Base-by-base conservation (phyloP, 2,329 filamentous ascomycete species). In the Aschersonia sp. region DNA sequence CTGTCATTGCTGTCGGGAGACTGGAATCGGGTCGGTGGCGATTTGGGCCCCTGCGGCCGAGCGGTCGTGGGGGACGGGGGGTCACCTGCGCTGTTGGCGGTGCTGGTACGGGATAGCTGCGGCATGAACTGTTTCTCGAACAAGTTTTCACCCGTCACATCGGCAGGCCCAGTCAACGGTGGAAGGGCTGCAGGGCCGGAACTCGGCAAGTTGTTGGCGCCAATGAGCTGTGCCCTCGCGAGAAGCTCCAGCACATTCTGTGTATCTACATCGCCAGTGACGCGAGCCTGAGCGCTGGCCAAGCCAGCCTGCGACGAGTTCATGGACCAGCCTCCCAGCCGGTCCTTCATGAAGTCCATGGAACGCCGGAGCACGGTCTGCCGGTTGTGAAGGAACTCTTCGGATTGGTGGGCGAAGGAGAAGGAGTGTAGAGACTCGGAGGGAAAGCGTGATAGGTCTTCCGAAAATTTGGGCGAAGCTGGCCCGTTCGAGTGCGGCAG, bases 371-470 rank as follows among this genome's bases (percentile, higher is more conserved):
- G 64, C 35, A 95, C 84, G 70, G 87, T 94, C 62, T 97, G 89
- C 47, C 92, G 83, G 62, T 79, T 95, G 62, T 95, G 86, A 48
- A 97, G 74, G 52, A 87, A 81, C 52, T 97, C 90, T 59, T 95
- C 89, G 4, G 89, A 90, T 65, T 95, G 89, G 56, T 94, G 87
- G 41, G 92, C 87, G 64, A 98, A 98, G 10, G 90, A 97, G 68
- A 98, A 98, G 2, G 92, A 98, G 65, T 98, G 92, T 44, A 98
- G 71, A 5, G 92, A 98, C 62, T 98, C 92, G 56, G 87, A 87
- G 1, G 92, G 90, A 61, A 98, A 98, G 45, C 89, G 83, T 43
- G 82, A 83, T 43, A 98, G 76, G 60, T 98, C 92, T 69, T 97
- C 92, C 58, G 80, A 77, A 59, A 88, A 87, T 51, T 77, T 77